Conservation (phyloP, 2,329 filamentous ascomycete genomes). For the Camillea tinctor region DNA sequence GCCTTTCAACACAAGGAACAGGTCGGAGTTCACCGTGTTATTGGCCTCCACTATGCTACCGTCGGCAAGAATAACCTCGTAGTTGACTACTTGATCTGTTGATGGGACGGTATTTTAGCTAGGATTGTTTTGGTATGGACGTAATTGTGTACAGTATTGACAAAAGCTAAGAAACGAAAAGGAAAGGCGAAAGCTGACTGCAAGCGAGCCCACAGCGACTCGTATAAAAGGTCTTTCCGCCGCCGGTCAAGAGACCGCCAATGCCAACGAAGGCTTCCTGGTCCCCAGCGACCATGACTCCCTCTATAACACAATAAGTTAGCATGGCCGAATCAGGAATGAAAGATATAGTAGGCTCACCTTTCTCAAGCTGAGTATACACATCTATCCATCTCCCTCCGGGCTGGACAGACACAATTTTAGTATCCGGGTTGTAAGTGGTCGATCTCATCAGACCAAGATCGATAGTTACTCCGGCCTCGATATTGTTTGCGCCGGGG, state of each 20-base stretch:
- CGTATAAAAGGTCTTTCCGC: conserved; percentile 16
- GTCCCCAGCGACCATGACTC: conserved; percentile 13
- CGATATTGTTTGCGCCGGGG: conserved; percentile 12
- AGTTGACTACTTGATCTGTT: conserved; percentile 9
- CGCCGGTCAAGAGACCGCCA: conserved; percentile 21
- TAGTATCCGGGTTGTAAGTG: conserved; percentile 4
- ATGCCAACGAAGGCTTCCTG: conserved; percentile 15
- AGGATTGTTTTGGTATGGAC: no score
- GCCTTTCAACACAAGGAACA: conserved; percentile 8
- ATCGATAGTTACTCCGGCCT: conserved; percentile 15
- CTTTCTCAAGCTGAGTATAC: conserved; percentile 6
- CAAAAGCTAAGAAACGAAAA: neutral
- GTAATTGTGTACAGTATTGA: neutral
- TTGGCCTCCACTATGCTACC: conserved; percentile 9
- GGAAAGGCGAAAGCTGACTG: neutral
- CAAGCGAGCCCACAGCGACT: conserved; percentile 4
- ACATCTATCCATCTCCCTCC: conserved; percentile 10
- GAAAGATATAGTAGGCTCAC: neutral
- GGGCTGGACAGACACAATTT: conserved; percentile 6
- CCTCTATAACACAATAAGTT: neutral
- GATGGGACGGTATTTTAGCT: neutral
- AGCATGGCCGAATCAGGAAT: neutral
- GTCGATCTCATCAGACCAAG: conserved; percentile 10
- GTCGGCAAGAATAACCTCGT: conserved; percentile 6
- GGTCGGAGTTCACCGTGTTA: conserved; percentile 3